Evolutionary conservation across 2,329 filamentous ascomycete genomes (phyloP).

Genomic region (Penicillium sp.): DNA sequence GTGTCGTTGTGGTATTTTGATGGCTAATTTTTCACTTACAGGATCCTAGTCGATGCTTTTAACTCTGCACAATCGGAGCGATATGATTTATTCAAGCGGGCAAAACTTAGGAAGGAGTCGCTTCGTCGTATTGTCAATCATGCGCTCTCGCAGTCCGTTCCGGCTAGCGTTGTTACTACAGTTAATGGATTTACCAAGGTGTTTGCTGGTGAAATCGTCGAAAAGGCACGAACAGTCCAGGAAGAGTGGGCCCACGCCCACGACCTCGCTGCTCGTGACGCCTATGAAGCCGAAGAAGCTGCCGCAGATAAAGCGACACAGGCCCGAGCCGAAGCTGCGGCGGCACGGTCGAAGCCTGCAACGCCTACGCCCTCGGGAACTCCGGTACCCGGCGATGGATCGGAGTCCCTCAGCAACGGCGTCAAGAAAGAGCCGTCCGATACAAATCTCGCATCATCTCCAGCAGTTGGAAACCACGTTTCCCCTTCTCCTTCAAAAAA

Average conservation of each 20-base stretch:
- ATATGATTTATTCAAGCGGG: constrained; percentile 55
- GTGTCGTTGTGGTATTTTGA: neutral
- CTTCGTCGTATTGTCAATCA: constrained; percentile 66
- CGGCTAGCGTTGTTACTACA: constrained; percentile 65
- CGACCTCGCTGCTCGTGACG: constrained; percentile 57
- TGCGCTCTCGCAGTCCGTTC: constrained; percentile 69
- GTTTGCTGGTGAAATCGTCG: constrained; percentile 68
- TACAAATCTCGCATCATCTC: constrained; percentile 14
- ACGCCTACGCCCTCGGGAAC: constrained; percentile 22
- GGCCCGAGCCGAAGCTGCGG: constrained; percentile 27
- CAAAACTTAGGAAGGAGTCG: constrained; percentile 55
- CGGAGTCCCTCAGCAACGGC: constrained; percentile 18
- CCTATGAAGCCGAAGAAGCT: constrained; percentile 62
- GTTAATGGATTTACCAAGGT: constrained; percentile 69
- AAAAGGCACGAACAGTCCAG: constrained; percentile 68
- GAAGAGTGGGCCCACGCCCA: constrained; percentile 54
- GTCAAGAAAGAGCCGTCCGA: constrained; percentile 32
- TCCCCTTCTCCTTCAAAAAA: constrained; percentile 16
- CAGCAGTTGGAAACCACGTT: constrained; percentile 6
- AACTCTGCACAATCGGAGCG: constrained; percentile 52
- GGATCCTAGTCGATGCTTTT: constrained; percentile 52
- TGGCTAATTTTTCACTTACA: constrained; percentile 23
- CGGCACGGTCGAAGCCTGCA: constrained; percentile 18
- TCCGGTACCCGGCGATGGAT: constrained; percentile 2
- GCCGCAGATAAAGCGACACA: constrained; percentile 52